phyloP scores from a whole-genome alignment of 2,329 filamentous ascomycete species.

The Amauroascus niger region DNA sequence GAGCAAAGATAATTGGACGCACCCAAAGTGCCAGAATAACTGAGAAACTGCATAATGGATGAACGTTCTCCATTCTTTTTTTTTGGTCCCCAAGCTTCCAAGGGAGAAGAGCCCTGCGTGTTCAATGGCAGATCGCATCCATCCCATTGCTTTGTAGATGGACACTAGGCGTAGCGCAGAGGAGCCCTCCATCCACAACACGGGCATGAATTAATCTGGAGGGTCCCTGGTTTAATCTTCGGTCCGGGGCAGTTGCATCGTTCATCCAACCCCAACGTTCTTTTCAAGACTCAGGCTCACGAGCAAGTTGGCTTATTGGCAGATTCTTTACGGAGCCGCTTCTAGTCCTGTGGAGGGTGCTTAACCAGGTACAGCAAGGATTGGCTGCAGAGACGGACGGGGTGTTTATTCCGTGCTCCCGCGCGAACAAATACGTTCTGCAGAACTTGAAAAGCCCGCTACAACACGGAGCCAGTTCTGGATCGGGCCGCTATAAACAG shows the following conservation, averaged over 20 bases:
- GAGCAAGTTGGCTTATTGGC: not conserved
- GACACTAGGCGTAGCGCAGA: too few species aligned
- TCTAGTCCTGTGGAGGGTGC: not conserved
- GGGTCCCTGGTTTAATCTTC: not conserved
- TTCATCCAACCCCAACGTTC: conserved; percentile 5
- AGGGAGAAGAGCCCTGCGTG: too few species aligned
- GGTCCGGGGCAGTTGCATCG: not conserved
- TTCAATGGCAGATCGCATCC: too few species aligned
- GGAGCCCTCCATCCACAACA: too few species aligned
- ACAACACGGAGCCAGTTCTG: conserved; percentile 6
- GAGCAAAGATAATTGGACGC: not conserved
- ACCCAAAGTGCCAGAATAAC: too few species aligned
- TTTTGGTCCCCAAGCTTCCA: too few species aligned
- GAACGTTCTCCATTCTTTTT: too few species aligned
- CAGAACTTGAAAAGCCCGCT: not conserved
- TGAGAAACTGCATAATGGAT: too few species aligned
- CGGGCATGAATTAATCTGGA: too few species aligned
- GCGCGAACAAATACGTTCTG: not conserved
- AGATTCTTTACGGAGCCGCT: not conserved
- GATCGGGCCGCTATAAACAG: conserved; percentile 8
- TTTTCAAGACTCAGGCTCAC: not conserved
- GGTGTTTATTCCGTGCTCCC: not conserved
- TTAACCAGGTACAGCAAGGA: conserved; percentile 7
- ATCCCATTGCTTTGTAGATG: too few species aligned
- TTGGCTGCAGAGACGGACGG: conserved; percentile 5